These are phyloP conservation scores for Monsonia emarginata DNA, from an alignment of 441 rosid species.

Conservation along the genomic window DNA sequence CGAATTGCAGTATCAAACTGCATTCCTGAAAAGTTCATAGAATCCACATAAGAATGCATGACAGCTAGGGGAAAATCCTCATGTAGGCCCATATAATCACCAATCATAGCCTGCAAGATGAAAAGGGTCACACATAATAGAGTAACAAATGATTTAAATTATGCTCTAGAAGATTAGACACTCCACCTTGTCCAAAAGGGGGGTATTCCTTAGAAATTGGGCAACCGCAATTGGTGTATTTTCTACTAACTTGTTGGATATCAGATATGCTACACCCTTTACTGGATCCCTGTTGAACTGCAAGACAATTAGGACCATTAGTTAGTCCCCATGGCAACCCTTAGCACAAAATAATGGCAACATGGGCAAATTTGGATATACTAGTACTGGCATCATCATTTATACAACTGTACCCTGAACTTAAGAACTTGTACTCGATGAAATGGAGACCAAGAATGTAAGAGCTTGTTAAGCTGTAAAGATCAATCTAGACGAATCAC, in stretches of 20 bases:
- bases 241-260: conserved; percentile 79
- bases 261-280: conserved; percentile 69
- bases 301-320: conserved; percentile 25
- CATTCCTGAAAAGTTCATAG: conserved; percentile 83
- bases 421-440: no score
- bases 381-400: neutral
- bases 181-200: conserved; percentile 75
- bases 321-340: conserved; percentile 14
- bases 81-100: conserved; percentile 94
- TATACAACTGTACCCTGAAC: neutral
- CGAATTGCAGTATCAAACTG: conserved; percentile 86
- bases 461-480: neutral
- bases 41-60: conserved; percentile 96
- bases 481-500: conserved; percentile 28
- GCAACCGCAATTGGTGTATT: conserved; percentile 75
- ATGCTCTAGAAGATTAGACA: conserved; percentile 12
- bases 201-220: conserved; percentile 67
- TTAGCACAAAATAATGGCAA: neutral
- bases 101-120: conserved; percentile 78
- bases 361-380: neutral
- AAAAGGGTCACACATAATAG: conserved; percentile 30
- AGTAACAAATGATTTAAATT: conserved; percentile 18
- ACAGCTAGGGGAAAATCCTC: conserved; percentile 98
- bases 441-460: no score
- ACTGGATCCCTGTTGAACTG: conserved; percentile 90